Percentiles rank a stretch among this genome's conserved stretches.
Evolutionary conservation across 208 protist genomes (phyloP).

Genomic region (Crithidia mellificae): DNA sequence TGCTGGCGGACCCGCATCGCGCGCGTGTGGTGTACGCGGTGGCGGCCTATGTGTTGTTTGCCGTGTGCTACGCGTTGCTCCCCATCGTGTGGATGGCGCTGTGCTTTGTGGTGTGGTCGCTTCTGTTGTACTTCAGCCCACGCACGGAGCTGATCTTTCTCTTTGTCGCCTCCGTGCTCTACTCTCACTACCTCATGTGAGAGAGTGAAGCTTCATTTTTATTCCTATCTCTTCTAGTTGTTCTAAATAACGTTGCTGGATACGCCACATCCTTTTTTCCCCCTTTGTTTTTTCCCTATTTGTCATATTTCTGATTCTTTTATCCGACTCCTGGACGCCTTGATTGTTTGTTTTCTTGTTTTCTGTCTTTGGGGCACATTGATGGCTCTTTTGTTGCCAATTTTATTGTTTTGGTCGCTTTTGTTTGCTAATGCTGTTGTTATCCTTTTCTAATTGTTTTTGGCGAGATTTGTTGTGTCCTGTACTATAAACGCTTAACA

Average conservation of each 20-base stretch:
- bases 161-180: constrained; percentile 39
- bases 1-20: constrained; percentile 24
- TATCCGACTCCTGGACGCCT: no score
- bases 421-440: no score
- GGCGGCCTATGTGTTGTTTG: constrained; percentile 37
- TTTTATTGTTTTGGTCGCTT: not conserved
- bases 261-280: no score
- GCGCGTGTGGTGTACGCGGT: constrained; percentile 43
- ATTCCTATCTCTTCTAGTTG: no score
- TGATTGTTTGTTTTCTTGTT: no score
- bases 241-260: no score
- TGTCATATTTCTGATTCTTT: no score
- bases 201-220: no score
- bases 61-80: constrained; percentile 14
- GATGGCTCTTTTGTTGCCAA: not conserved
- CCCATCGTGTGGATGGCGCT: constrained; percentile 19
- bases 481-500: no score
- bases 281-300: no score
- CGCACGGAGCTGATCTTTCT: constrained; percentile 30
- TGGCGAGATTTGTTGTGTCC: not conserved
- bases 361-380: no score
- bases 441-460: not conserved
- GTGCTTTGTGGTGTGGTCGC: constrained; percentile 34
- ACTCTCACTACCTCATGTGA: constrained; percentile 34
- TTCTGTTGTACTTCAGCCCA: constrained; percentile 34